Evolutionary conservation across 768 basidiomycete genomes (phyloP).

Genomic region (Boletus coccyginus): DNA sequence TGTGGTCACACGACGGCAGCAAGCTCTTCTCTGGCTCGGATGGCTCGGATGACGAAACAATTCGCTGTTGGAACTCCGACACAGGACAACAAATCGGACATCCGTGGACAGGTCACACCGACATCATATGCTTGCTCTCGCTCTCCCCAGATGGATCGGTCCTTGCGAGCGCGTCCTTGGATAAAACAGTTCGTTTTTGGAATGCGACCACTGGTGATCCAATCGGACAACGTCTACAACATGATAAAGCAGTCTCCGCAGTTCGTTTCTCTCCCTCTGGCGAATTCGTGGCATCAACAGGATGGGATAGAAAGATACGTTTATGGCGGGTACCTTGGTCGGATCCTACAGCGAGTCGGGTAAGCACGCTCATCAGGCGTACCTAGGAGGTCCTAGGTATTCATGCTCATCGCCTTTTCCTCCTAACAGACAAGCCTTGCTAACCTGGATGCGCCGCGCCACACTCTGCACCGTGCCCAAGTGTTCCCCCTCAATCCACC

Average conservation of each 20-base stretch:
- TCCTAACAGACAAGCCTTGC: too few species aligned
- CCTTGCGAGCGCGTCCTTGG: slow-evolving; percentile 6
- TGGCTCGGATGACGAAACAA: not conserved
- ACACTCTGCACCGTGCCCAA: too few species aligned
- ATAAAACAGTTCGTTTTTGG: slow-evolving; percentile 11
- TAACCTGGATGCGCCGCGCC: too few species aligned
- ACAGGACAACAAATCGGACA: slow-evolving; percentile 2
- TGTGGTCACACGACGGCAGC: slow-evolving; percentile 15
- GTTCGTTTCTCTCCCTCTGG: slow-evolving; percentile 12
- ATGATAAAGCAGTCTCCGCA: not conserved
- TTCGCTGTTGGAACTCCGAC: slow-evolving; percentile 5
- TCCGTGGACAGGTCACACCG: slow-evolving; percentile 13
- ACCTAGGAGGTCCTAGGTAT: too few species aligned
- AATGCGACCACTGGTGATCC: not conserved
- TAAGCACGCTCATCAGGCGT: too few species aligned
- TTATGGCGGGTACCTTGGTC: not conserved
- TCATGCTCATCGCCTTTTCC: too few species aligned
- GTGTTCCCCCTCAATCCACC: too few species aligned
- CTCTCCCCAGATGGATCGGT: slow-evolving; percentile 3
- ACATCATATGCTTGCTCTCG: not conserved
- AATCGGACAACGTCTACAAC: not conserved
- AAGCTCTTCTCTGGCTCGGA: slow-evolving; percentile 12
- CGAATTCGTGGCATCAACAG: not conserved
- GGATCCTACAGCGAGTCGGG: too few species aligned
- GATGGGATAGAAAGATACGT: not conserved